Evolutionary conservation across 371 early-diverging fungal genomes (phyloP).

Genomic region (Mortierella sp.): DNA sequence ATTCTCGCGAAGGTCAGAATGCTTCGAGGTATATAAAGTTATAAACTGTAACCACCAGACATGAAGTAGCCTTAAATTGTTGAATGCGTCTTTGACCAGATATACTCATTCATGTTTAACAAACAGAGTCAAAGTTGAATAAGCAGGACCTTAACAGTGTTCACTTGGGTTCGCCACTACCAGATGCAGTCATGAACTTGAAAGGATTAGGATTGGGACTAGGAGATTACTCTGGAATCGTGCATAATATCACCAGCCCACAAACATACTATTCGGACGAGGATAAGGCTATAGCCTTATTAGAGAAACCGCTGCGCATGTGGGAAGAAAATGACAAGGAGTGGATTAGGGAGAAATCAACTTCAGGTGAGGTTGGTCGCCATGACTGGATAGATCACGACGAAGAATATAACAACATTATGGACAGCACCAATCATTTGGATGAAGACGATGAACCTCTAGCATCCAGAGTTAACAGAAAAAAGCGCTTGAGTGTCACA

Average conservation of each 20-base stretch:
- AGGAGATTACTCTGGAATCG: neutral
- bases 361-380: neutral
- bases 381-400: neutral
- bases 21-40: slow-evolving; percentile 23
- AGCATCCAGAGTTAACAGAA: neutral
- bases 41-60: neutral
- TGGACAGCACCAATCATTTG: neutral
- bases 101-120: neutral
- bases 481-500: neutral
- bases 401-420: neutral
- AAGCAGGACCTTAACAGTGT: neutral
- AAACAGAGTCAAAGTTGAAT: neutral
- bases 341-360: neutral
- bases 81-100: neutral
- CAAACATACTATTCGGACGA: neutral
- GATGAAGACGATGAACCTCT: slow-evolving; percentile 8
- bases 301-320: slow-evolving; percentile 3
- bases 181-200: slow-evolving; percentile 2
- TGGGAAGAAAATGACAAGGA: slow-evolving; percentile 6
- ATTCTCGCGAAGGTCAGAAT: slow-evolving; percentile 19
- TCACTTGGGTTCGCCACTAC: neutral
- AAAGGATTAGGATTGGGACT: neutral
- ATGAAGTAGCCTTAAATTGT: neutral
- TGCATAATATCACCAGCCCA: neutral
- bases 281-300: slow-evolving; percentile 2